phyloP scores from a whole-genome alignment of 768 basidiomycete genomes.

The Clathrus columnatus region DNA sequence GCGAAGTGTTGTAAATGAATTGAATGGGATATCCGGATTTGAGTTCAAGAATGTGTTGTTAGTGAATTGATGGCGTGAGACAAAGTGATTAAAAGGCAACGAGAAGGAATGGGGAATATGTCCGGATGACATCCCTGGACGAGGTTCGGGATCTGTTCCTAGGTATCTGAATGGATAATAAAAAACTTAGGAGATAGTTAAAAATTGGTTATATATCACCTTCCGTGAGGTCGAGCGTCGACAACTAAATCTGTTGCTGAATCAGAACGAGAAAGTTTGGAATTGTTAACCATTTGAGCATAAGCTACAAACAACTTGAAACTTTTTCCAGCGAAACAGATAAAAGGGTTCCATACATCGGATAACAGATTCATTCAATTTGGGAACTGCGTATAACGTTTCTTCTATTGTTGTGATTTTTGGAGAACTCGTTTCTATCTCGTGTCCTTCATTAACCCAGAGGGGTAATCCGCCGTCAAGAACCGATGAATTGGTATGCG shows the following conservation, averaged over 20 bases:
- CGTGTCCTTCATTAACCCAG: slow-evolving; percentile 62
- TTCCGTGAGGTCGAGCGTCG: slow-evolving; percentile 78
- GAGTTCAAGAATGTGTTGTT: slow-evolving; percentile 25
- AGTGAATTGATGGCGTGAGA: slow-evolving; percentile 33
- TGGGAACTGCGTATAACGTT: slow-evolving; percentile 44
- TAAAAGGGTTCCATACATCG: slow-evolving; percentile 34
- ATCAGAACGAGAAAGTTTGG: slow-evolving; percentile 35
- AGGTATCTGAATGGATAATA: slow-evolving; percentile 45
- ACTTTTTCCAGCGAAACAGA: neutral
- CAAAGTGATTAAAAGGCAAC: slow-evolving; percentile 73
- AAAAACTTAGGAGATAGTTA: neutral
- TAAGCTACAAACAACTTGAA: slow-evolving; percentile 43
- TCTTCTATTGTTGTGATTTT: slow-evolving; percentile 16
- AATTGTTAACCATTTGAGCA: slow-evolving; percentile 71
- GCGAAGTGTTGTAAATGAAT: slow-evolving; percentile 38
- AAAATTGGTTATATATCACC: slow-evolving; percentile 34
- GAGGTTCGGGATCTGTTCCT: slow-evolving; percentile 81
- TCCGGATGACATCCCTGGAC: slow-evolving; percentile 78
- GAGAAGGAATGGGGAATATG: slow-evolving; percentile 87
- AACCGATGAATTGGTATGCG: slow-evolving; percentile 77
- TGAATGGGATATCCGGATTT: slow-evolving; percentile 34
- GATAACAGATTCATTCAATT: slow-evolving; percentile 40
- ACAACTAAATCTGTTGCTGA: slow-evolving; percentile 60
- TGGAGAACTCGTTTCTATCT: slow-evolving; percentile 34
- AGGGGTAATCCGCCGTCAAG: slow-evolving; percentile 88